Conservation (phyloP, 345 rosid species). For the Bruguiera sexangula region DNA sequence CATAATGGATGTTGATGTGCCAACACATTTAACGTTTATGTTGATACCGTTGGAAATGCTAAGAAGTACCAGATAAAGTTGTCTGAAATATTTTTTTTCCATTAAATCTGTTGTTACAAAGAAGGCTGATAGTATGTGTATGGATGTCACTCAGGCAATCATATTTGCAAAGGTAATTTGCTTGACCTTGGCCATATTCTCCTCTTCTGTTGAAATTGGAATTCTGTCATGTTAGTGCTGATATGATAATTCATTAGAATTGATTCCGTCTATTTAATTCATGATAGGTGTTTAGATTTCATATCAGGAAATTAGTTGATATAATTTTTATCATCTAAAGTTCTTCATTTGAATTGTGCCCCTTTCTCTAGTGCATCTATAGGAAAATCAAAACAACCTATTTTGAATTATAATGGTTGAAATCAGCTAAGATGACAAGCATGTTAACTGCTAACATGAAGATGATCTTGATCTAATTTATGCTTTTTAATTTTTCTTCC, state of each 20-base stretch:
- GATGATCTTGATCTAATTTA: neutral
- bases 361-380: no score
- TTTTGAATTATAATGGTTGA: no score
- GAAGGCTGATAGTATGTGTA: constrained; percentile 65
- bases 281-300: no score
- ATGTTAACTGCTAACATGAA: no score
- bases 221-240: no score
- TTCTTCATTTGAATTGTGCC: no score
- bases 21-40: constrained; percentile 53
- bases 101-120: constrained; percentile 31
- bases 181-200: neutral
- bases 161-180: constrained; percentile 83
- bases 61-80: constrained; percentile 76
- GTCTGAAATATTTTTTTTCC: constrained; percentile 67
- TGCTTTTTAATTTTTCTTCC: neutral
- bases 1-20: neutral
- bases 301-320: no score
- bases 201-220: neutral
- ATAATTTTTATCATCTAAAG: no score
- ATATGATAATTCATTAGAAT: no score
- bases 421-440: no score
- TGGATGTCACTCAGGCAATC: constrained; percentile 92
- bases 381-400: no score
- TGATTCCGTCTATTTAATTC: no score
- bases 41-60: constrained; percentile 89